Conservation (phyloP, 306 rosid genomes). For the Hippophae tibetana region DNA sequence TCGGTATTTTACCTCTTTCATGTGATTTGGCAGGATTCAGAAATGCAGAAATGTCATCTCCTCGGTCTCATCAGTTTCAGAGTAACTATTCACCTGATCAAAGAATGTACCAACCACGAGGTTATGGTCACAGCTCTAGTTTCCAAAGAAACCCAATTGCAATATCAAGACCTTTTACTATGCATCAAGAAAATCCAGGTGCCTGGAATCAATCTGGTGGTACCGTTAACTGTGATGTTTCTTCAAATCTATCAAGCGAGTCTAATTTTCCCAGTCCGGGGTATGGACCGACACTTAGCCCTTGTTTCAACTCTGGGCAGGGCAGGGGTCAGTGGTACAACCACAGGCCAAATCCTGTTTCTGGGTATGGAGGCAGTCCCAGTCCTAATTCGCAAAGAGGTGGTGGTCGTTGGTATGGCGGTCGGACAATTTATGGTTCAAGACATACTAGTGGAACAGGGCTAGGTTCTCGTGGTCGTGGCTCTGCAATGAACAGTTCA, state of each 20-base stretch:
- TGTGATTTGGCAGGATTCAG: conserved; percentile 38
- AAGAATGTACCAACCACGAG: conserved; percentile 29
- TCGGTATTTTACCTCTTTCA: conserved; percentile 9
- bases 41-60: conserved; percentile 33
- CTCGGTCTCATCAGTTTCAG: conserved; percentile 35
- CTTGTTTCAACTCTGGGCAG: conserved; percentile 24
- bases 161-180: conserved; percentile 16
- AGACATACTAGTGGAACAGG: conserved; percentile 35
- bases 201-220: conserved; percentile 43
- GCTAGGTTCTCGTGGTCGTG: conserved; percentile 28
- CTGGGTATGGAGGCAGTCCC: conserved; percentile 35
- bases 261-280: conserved; percentile 30
- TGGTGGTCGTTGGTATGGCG: conserved; percentile 26
- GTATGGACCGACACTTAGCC: conserved; percentile 30
- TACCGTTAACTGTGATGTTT: conserved; percentile 24
- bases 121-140: conserved; percentile 15
- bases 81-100: conserved; percentile 21
- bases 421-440: conserved; percentile 25
- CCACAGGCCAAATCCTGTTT: conserved; percentile 37
- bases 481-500: conserved; percentile 17
- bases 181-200: conserved; percentile 19
- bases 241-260: conserved; percentile 26
- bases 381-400: conserved; percentile 44
- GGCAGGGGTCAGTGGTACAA: conserved; percentile 24
- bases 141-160: conserved; percentile 26